Evolutionary conservation across 225 moss, liverwort and hornwort species (phyloP), one percentile per base, ranked within the genome.

Genomic region (Pseudisothecium myosuroides): DNA sequence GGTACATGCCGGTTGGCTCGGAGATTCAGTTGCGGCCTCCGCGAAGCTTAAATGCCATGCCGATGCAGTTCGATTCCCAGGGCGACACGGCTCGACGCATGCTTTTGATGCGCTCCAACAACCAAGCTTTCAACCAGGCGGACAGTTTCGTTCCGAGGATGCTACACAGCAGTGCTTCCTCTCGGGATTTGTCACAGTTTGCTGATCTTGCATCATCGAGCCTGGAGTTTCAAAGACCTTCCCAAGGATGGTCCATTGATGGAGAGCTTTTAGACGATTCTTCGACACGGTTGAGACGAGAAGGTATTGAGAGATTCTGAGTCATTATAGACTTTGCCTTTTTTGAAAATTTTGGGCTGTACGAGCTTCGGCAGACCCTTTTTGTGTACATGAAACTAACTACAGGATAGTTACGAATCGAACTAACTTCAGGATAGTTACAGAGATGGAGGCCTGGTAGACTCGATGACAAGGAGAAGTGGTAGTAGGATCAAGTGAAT

Each of bases 61-160:
- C 90, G 71, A 88, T 89, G 85, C 90, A 94, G 59, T 88, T 90
- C 6, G 88, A 90, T 62, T 76, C 88, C 39, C 93, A 94, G 77
- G 94, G 94, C 26, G 86, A 88, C 47, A 89, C 93, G 45, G 69
- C 90, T 21, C 94, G 91, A 10, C 91, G 94, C 55, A 90, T 93
- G 76, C 66, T 87, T 39, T 45, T 92, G 84, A 67, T 82, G 88
- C 92, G 91, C 14, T 76, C 89, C 45, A 82, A 82, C 37, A 80
- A 26, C 41, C 87, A 90, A 84, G 68, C 52, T 43, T 50, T 81
- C 66, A 66, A 22, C 73, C 78, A 47, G 49, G 41, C 58, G 34
- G 64, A 87, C 41, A 80, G 58, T 34, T 67, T 68, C 71, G n/a
- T 31, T 16, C 88, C 90, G 56, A 90, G 87, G 76, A 58, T 89